Base-by-base conservation (phyloP, 2,329 filamentous ascomycete genomes). In the Phaeosphaeria sp. region DNA sequence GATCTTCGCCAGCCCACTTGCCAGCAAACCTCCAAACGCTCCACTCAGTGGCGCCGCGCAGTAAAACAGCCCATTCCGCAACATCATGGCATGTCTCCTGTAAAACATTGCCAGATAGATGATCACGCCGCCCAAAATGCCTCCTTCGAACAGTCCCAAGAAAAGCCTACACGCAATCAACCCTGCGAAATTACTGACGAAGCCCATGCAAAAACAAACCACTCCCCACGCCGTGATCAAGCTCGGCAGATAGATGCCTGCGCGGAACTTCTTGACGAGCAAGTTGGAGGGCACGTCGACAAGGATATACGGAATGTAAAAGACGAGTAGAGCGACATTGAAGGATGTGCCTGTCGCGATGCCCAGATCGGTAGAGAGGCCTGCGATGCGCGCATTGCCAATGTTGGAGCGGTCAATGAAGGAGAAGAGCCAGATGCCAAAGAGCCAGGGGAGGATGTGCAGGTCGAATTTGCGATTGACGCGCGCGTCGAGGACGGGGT, bases 351-450 rank as follows among this genome's bases (percentile, higher is more conserved):
- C 73, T 11, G 74, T 74, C 17, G 70, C 69, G 15, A 81, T 74
- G 1, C 74, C 41, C 18, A 81, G 71, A n/a, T 80, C 77, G 1
- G 71, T 65, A 10, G 70, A 63, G 0, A 81, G 68, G 25, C 80
- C 78, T 20, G 78, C 77, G 50, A 81, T 78, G 39, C 77, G 74
- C 0, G 80, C 79, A 49, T 81, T 81, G 36, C 79, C 77, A 44
- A 77, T 74, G 54, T 78, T 78, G 54, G 66, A 72, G 22, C 79
- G 69, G 62, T 82, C 80, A 55, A 83, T 81, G 71, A 82, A 82
- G 7, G 80, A 78, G n/a, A 82, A 72, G 3, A 82, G 74, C 64
- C 79, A 82, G 15, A 82, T 72, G 10, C 72, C 69, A 47, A 82
- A 82, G 6, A 82, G 72, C 79, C 78, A 81, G 3, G 80, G 80